Evolutionary conservation across 345 rosid genomes (phyloP).

Genomic region (Tarenaya hassleriana): DNA sequence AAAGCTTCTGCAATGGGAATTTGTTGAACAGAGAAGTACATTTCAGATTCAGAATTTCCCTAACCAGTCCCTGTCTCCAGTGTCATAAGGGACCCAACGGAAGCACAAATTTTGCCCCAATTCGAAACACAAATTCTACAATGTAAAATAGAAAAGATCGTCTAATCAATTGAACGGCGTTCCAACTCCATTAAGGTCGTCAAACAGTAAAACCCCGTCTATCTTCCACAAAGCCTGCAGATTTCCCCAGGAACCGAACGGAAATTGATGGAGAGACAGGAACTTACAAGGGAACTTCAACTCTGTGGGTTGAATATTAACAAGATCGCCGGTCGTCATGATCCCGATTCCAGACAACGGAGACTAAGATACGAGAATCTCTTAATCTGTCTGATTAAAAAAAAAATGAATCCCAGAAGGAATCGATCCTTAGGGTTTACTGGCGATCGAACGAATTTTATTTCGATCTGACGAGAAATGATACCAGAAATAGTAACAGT

Average conservation of each 20-base stretch:
- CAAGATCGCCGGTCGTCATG: slow-evolving; percentile 59
- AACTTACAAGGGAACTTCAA: slow-evolving; percentile 80
- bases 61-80: too few relatives aligned
- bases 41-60: too few relatives aligned
- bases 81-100: too few relatives aligned
- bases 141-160: too few relatives aligned
- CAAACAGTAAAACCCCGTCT: too few relatives aligned
- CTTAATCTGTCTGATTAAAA: background rate
- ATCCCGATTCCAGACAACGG: background rate
- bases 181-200: background rate
- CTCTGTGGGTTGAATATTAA: slow-evolving; percentile 64
- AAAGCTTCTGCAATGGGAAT: background rate
- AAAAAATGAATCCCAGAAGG: background rate
- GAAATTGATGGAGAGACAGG: background rate
- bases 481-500: background rate
- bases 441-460: background rate
- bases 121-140: too few relatives aligned
- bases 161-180: background rate
- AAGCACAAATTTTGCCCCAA: too few relatives aligned
- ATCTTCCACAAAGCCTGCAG: background rate
- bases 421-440: slow-evolving; percentile 17
- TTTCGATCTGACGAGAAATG: background rate
- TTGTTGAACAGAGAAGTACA: background rate
- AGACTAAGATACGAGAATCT: background rate
- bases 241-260: background rate